phyloP scores from a whole-genome alignment of 2,329 filamentous ascomycete genomes.

The Ophiostoma populinum region DNA sequence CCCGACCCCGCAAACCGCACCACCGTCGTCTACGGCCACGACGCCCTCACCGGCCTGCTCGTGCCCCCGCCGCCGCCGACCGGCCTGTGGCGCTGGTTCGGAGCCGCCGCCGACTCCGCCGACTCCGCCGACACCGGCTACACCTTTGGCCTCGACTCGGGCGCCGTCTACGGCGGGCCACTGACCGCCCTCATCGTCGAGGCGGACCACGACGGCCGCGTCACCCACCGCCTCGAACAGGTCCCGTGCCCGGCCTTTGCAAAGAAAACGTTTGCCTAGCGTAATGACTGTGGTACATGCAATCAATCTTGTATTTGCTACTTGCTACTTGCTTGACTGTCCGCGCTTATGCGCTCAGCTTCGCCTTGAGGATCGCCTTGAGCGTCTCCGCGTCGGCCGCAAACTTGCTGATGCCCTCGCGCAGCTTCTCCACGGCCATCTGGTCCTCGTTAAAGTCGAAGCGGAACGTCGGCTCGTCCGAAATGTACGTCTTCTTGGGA shows the following conservation, averaged over 20 bases:
- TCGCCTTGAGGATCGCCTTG: conserved; percentile 79
- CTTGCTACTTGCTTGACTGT: background rate
- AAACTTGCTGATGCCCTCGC: conserved; percentile 98
- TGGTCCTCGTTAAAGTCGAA: conserved; percentile 99
- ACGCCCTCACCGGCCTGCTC: conserved; percentile 54
- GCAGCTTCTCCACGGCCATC: conserved; percentile 98
- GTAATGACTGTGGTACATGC: too few species aligned
- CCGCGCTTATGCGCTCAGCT: conserved; percentile 35
- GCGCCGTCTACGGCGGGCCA: conserved; percentile 58
- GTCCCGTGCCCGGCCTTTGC: conserved; percentile 20
- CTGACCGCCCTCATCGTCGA: conserved; percentile 66
- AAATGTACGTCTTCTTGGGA: conserved; percentile 79
- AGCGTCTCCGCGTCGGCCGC: conserved; percentile 88
- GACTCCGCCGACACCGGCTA: conserved; percentile 30
- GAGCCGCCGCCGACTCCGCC: background rate
- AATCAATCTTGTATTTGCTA: background rate
- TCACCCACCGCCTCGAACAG: conserved; percentile 23
- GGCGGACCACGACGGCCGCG: conserved; percentile 18
- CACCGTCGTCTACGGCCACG: conserved; percentile 78
- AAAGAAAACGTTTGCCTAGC: conserved; percentile 5
- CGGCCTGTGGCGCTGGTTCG: conserved; percentile 1
- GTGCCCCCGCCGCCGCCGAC: conserved; percentile 5
- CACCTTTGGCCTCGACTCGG: conserved; percentile 72
- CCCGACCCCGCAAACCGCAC: conserved; percentile 21
- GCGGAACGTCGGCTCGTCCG: conserved; percentile 78